Evolutionary conservation across 2,329 filamentous ascomycete genomes (phyloP).

Genomic region (Pseudofabraea citricarpa): DNA sequence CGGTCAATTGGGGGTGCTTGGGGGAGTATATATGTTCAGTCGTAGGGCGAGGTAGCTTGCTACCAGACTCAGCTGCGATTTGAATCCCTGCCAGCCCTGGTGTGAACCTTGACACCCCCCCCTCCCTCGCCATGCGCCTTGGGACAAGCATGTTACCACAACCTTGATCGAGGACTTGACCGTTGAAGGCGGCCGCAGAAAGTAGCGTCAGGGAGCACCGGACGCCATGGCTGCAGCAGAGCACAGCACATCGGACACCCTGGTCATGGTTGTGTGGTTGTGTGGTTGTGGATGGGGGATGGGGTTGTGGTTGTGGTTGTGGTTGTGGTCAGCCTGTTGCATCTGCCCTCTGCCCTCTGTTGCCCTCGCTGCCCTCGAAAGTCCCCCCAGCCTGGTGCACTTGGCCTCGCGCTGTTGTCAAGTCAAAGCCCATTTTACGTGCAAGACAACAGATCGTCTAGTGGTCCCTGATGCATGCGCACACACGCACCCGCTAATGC

Average conservation of each 20-base stretch:
- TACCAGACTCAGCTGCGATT: not conserved
- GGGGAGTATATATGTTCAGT: not conserved
- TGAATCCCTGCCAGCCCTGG: not conserved
- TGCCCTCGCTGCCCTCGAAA: too few species aligned
- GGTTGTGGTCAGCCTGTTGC: not conserved
- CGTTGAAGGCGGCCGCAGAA: slow-evolving; percentile 1
- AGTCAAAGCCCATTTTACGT: not conserved
- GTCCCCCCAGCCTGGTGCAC: too few species aligned
- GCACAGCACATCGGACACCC: too few species aligned
- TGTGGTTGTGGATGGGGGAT: not conserved
- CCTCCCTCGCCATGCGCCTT: not conserved
- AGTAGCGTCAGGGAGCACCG: not conserved
- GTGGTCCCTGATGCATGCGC: not conserved
- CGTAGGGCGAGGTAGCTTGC: not conserved
- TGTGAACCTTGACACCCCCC: not conserved
- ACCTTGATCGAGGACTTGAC: not conserved
- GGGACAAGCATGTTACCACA: too few species aligned
- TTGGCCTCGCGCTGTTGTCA: too few species aligned
- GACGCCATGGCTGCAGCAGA: not conserved
- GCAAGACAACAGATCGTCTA: not conserved
- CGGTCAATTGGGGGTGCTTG: not conserved
- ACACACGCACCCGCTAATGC: not conserved
- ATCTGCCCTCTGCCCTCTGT: too few species aligned
- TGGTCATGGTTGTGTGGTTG: not conserved
- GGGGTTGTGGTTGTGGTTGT: not conserved